Evolutionary conservation across 73 alveolate genomes (phyloP), one percentile per base, ranked within the genome.

Genomic region (Paramecium biaurelia): DNA sequence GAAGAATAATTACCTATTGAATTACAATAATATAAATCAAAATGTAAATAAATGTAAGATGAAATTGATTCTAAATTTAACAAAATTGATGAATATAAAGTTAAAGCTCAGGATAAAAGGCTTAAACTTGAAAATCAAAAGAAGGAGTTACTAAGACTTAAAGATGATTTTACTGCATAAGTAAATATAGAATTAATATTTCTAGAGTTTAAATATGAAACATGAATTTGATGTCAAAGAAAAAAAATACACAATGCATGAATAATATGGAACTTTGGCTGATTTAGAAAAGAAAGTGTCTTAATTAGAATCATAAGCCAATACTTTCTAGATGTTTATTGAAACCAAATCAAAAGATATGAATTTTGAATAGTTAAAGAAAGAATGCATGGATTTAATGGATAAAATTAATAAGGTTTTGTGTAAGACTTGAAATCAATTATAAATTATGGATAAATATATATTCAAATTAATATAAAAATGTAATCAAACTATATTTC

Each of bases 311-410:
- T 92, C 95, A 10, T 74, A 95, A 67, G 93, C 95, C 8, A 94
- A 92, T 70, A 89, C 94, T 26, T 82, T 94, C 92, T 41, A 96
- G 85, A 95, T 95, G 68, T 96, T 94, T 92, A 95, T 95, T 92
- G 98, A 95, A 74, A 94, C 98, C 37, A 96, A 96, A 85, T 95
- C 98, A 10, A 96, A 95, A 26, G 99, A 96, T 85, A 95, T 94
- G 85, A 93, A 96, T 86, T 96, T 94, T 59, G 92, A 92, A 67
- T 85, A 88, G 8, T 53, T 76, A n/a, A 76, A 94, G 85, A 56
- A 95, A 37, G 98, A 95, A 76, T 96, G 99, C 92, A 92, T 92
- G 94, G 90, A 85, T 14, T 14, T 87, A 67, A 89, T 94, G 38
- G 89, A 85, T 24, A 95, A 94, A 58, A 88, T 96, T 58, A 96